Conservation (phyloP, 164 flowering plant species). For the Liriodendron chinense region DNA sequence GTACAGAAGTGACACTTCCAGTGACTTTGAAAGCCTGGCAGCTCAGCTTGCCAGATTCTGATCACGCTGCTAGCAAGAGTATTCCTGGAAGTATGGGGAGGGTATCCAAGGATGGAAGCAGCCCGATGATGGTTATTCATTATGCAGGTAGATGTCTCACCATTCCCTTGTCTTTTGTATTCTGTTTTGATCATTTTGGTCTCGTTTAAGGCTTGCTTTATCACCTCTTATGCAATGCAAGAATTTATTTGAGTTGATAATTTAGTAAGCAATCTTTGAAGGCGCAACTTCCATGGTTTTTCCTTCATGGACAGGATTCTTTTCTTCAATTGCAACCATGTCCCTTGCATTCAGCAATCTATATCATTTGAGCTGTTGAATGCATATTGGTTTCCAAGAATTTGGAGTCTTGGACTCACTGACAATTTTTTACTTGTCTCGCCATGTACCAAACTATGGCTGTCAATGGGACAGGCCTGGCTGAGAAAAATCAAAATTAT, state of each 20-base stretch:
- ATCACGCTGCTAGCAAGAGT: constrained; percentile 47
- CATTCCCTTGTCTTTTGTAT: neutral
- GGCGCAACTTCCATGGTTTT: neutral
- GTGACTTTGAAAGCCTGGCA: constrained; percentile 93
- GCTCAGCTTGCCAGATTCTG: constrained; percentile 57
- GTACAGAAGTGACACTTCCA: constrained; percentile 79
- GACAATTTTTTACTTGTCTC: neutral
- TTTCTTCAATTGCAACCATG: neutral
- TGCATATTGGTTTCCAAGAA: neutral
- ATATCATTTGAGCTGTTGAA: neutral
- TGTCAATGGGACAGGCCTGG: no score
- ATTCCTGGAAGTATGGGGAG: constrained; percentile 45
- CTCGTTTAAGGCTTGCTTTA: neutral
- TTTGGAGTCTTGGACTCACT: neutral
- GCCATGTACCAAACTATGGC: neutral
- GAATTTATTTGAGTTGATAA: neutral
- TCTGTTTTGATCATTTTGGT: neutral
- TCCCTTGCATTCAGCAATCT: neutral
- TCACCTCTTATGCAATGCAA: neutral
- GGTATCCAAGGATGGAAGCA: constrained; percentile 73
- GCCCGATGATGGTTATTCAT: constrained; percentile 81
- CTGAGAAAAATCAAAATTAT: no score
- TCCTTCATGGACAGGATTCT: neutral
- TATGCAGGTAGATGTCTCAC: constrained; percentile 67
- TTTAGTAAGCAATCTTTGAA: neutral